Conservation (phyloP, 441 rosid species). For the Biscutella laevigata region DNA sequence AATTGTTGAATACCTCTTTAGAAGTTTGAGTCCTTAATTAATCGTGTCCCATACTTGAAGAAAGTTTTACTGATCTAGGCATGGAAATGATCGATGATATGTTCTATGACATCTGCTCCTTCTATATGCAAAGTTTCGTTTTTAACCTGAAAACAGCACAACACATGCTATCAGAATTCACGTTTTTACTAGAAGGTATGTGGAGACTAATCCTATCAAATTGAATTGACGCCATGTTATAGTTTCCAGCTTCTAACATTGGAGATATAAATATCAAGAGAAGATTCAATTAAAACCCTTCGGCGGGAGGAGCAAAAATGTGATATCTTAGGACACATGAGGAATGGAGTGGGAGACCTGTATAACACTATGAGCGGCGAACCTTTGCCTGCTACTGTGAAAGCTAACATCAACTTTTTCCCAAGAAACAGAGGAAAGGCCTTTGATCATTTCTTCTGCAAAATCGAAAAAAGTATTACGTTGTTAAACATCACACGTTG, state of each 20-base stretch:
- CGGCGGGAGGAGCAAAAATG: slow-evolving; percentile 2
- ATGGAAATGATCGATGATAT: slow-evolving; percentile 69
- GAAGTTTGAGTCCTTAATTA: background rate
- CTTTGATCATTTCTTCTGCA: slow-evolving; percentile 72
- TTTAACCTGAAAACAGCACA: slow-evolving; percentile 51
- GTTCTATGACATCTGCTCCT: slow-evolving; percentile 83
- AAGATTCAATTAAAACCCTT: background rate
- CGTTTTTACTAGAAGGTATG: background rate
- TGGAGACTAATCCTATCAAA: background rate
- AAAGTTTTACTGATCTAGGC: slow-evolving; percentile 24
- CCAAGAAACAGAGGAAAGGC: slow-evolving; percentile 82
- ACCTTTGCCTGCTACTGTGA: slow-evolving; percentile 65
- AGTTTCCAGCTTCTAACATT: background rate
- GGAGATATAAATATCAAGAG: background rate
- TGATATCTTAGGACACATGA: background rate
- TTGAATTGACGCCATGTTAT: background rate
- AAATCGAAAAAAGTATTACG: background rate
- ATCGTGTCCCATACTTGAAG: background rate
- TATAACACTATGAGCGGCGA: slow-evolving; percentile 89
- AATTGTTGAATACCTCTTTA: slow-evolving; percentile 10
- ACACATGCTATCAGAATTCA: background rate
- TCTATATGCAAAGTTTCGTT: slow-evolving; percentile 56
- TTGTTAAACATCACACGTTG: background rate
- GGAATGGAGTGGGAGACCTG: slow-evolving; percentile 43
- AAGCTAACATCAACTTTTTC: slow-evolving; percentile 94